phyloP scores from a whole-genome alignment of 129 eudicot species.

The Cynara cardunculus region DNA sequence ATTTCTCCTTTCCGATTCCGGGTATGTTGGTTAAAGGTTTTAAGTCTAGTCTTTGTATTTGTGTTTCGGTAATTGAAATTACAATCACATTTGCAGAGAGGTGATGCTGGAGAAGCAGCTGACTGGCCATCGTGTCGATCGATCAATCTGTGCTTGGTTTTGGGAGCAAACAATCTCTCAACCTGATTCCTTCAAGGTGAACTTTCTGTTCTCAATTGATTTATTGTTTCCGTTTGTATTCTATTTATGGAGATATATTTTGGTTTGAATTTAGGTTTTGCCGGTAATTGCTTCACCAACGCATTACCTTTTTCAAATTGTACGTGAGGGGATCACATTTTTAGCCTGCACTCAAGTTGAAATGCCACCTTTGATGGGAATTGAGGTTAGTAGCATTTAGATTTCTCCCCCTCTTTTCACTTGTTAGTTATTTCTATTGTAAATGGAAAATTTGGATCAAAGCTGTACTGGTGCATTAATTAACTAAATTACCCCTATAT shows the following conservation, averaged over 20 bases:
- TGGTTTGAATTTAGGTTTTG: constrained; percentile 41
- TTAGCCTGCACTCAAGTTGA: constrained; percentile 96
- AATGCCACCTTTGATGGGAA: constrained; percentile 98
- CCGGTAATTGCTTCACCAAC: constrained; percentile 96
- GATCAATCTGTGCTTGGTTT: constrained; percentile 92
- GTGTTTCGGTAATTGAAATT: background rate
- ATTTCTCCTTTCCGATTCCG: constrained; percentile 90
- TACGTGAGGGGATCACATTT: constrained; percentile 85
- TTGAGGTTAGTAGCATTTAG: constrained; percentile 55
- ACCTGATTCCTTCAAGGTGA: constrained; percentile 80
- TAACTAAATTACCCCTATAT: background rate
- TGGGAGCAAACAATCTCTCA: constrained; percentile 87
- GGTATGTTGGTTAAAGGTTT: constrained; percentile 35
- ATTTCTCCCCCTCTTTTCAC: background rate
- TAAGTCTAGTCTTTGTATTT: background rate
- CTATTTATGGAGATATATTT: background rate
- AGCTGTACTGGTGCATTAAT: background rate
- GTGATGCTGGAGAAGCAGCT: constrained; percentile 94
- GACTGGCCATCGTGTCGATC: constrained; percentile 90
- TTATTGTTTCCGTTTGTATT: background rate
- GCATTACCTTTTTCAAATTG: constrained; percentile 88
- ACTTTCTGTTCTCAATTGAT: background rate
- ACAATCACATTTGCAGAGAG: constrained; percentile 45
- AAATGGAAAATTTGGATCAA: background rate
- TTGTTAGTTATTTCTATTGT: background rate